These are phyloP conservation scores for Suhomyces terraborum DNA, from an alignment of 1,139 yeast genomes.

Conservation along the genomic window DNA sequence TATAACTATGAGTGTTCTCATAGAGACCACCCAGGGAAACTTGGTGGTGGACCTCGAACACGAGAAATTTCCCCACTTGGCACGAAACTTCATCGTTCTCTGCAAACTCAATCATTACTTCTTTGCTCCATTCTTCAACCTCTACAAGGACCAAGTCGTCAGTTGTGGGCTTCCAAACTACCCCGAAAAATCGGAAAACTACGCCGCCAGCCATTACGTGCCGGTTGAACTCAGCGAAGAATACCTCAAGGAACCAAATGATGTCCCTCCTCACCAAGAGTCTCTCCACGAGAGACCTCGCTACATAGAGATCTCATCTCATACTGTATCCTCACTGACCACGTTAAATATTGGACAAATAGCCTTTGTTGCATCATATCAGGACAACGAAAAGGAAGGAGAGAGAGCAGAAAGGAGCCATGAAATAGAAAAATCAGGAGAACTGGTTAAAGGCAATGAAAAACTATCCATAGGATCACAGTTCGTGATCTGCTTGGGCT, in stretches of 20 bases:
- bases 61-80: conserved; percentile 38
- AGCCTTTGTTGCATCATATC: conserved; percentile 12
- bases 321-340: no score
- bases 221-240: conserved; percentile 7
- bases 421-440: no score
- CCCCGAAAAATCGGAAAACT: conserved; percentile 34
- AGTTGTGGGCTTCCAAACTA: conserved; percentile 53
- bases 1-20: conserved; percentile 52
- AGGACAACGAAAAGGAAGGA: conserved; percentile 7
- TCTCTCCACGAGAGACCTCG: no score
- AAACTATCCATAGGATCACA: conserved; percentile 33
- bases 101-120: conserved; percentile 57
- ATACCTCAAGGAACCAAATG: no score
- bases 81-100: conserved; percentile 54
- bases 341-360: conserved; percentile 2
- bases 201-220: conserved; percentile 17
- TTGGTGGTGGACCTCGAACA: conserved; percentile 54
- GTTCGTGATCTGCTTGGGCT: conserved; percentile 31
- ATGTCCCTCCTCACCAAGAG: no score
- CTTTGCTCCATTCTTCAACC: conserved; percentile 50
- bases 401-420: no score
- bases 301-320: no score
- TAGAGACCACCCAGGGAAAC: conserved; percentile 57
- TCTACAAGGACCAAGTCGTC: conserved; percentile 39
- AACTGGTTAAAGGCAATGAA: no score